Conservation (phyloP, 305 asterid genomes). For the Fraxinus greggii region DNA sequence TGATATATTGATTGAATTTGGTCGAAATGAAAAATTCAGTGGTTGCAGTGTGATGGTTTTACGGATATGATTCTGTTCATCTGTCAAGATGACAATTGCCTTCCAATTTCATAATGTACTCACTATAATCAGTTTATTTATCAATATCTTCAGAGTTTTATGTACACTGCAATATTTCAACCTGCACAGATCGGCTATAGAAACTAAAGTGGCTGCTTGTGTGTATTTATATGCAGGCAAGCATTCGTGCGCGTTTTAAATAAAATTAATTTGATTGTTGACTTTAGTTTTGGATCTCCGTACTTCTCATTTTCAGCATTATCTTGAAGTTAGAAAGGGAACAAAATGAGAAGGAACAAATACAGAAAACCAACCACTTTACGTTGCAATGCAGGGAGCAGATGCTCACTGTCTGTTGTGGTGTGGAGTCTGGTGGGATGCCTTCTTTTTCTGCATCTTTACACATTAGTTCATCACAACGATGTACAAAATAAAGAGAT, state of each 20-base stretch:
- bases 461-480: conserved; percentile 44
- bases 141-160: not conserved
- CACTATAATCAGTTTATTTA: not conserved
- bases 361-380: conserved; percentile 65
- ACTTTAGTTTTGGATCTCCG: conserved; percentile 42
- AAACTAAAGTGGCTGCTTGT: conserved; percentile 13
- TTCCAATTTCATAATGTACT: not conserved
- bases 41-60: not conserved
- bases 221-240: conserved; percentile 17
- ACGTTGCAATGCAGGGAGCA: conserved; percentile 77
- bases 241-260: conserved; percentile 9
- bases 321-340: conserved; percentile 40
- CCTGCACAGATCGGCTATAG: not conserved
- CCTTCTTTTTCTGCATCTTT: conserved; percentile 61
- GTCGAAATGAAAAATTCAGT: not conserved
- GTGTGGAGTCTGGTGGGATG: conserved; percentile 71
- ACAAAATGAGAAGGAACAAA: conserved; percentile 32
- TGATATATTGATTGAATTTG: not conserved
- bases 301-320: conserved; percentile 46
- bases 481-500: conserved; percentile 32
- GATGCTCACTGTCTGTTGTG: conserved; percentile 49
- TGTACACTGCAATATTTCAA: not conserved
- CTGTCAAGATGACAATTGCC: not conserved
- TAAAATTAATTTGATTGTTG: conserved; percentile 27
- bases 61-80: not conserved